Evolutionary conservation across 2,329 filamentous ascomycete species (phyloP), one percentile per base, ranked within the genome.

Genomic region (Phaeosphaeria sp.): DNA sequence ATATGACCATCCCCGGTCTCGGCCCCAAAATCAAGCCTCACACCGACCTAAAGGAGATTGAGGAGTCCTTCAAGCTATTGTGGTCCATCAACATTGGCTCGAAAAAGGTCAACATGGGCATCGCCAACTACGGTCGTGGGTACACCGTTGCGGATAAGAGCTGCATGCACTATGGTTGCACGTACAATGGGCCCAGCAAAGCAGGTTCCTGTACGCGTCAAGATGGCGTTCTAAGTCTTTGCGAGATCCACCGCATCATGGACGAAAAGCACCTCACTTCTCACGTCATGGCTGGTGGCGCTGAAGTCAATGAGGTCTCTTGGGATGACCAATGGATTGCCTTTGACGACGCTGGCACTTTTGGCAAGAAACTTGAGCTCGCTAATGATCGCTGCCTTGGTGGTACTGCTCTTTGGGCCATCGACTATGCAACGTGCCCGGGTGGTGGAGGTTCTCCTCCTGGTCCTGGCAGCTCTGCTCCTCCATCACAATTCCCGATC

Each of bases 41-140:
- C 57, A 81, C 82, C 0, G 83, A 84, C 59, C 53, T 84, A 0
- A 81, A 80, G 1, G 81, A 84, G 64, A 83, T 83, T 18, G 69
- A 79, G 5, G 25, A 62, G 0, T 73, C 73, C 0, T 48, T 82
- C 0, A 75, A 82, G 3, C 77, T 84, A 0, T 66, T 85, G 4
- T 84, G 83, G 81, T 72, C 80, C 7, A 78, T 75, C 27, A 63
- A 77, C 21, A 67, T 86, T 1, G 61, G 70, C 0, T 73, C 83
- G 0, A 47, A 59, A 0, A 80, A 83, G 53, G 62, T 85, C 4
- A 71, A 66, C 3, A 53, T 86, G 7, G 83, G 83, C 1, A 33
- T 81, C 2, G 80, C 73, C 3, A 84, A 82, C 56, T 85, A 85
- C 60, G 80, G 81, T 4, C 71, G 76, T 2, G 66, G 65, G 1